Evolutionary conservation across 2,329 filamentous ascomycete genomes (phyloP), one percentile per base, ranked within the genome.

Genomic region (Fusarium longipes): DNA sequence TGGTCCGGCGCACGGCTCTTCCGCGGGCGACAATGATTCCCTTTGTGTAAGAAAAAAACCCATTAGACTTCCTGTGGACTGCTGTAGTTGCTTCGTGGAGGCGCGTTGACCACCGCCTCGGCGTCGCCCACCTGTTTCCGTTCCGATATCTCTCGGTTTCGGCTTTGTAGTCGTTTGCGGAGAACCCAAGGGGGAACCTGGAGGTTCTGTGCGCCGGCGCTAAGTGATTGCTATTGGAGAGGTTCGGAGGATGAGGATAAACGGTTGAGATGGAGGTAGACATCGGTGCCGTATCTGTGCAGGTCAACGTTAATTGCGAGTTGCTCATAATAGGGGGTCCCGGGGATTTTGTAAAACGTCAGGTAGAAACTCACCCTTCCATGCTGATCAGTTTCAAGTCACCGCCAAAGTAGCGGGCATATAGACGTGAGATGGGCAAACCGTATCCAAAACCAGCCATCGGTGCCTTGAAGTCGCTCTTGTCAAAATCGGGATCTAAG

Each of bases 401-500:
- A 59, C 96, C 96, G 61, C 96, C 96, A 81, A 99, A 99, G 82
- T 99, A 99, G 70, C 96, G 86, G 55, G 96, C 96, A 75, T 99
- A 99, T 51, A 99, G 83, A 68, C 96, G 86, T 71, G 93, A 97
- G 65, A 99, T 98, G 1, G 96, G 96, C 69, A 99, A 78, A 17
- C 96, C 96, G 75, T 99, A 99, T n/a, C 96, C 96, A 76, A 98
- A 99, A 3, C 96, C 96, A 65, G 96, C 96, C 96, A 99, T 98
- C 3, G 96, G 96, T 14, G 96, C 96, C 80, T 99, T 98, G 84
- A 99, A 99, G 79, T 99, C 96, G 81, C 91, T 97, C 82, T 98
- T 97, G 80, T 99, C 95, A 78, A 98, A 99, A 77, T 98, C 95
- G 1, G 96, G 96, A 76, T 99, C 96, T 65, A 99, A 83, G 76